phyloP scores from a whole-genome alignment of 441 rosid species.

The Erodium moschatum region DNA sequence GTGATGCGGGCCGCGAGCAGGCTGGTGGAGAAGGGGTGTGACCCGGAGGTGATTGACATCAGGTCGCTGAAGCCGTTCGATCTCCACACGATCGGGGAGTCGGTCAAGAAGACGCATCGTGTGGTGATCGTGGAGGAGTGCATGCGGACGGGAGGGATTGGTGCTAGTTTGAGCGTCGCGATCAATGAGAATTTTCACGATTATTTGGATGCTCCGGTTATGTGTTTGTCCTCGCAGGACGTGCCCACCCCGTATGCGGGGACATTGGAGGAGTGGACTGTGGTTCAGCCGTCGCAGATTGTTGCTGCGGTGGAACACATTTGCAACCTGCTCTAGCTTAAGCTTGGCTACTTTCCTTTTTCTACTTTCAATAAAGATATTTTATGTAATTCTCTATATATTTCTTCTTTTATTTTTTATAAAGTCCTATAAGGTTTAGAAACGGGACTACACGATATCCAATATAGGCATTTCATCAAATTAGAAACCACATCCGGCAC shows the following conservation, averaged over 20 bases:
- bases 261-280: slow-evolving; percentile 82
- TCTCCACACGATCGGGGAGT: slow-evolving; percentile 79
- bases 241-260: slow-evolving; percentile 94
- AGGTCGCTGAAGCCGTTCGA: slow-evolving; percentile 87
- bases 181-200: slow-evolving; percentile 77
- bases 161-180: slow-evolving; percentile 84
- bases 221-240: slow-evolving; percentile 87
- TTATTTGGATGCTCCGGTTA: slow-evolving; percentile 73
- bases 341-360: no score
- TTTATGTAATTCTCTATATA: no score
- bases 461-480: no score
- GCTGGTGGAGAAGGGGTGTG: slow-evolving; percentile 80
- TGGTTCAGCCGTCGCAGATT: slow-evolving; percentile 88
- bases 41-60: slow-evolving; percentile 80
- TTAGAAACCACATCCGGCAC: no score
- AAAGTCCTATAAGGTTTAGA: no score
- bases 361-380: no score
- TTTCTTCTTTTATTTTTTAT: no score
- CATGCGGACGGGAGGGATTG: slow-evolving; percentile 91
- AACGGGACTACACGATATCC: no score
- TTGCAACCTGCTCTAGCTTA: no score
- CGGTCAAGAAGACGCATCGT: slow-evolving; percentile 82
- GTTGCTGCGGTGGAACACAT: slow-evolving; percentile 86
- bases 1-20: slow-evolving; percentile 96
- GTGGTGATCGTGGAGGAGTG: slow-evolving; percentile 96